phyloP scores from a whole-genome alignment of 2,329 filamentous ascomycete species.

The Aspergillus sp. region DNA sequence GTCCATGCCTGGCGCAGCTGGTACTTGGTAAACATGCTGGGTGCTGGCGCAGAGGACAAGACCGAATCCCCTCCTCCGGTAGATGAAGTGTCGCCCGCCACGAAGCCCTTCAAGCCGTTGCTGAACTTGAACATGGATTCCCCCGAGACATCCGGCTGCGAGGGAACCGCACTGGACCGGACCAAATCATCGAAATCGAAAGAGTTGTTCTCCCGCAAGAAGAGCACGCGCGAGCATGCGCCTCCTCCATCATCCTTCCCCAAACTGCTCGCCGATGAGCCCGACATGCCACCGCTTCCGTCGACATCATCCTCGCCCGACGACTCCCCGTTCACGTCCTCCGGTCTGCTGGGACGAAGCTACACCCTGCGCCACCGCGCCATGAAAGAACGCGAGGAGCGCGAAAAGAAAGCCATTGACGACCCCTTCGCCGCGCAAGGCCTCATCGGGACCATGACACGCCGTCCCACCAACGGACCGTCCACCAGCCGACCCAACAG shows the following conservation, averaged over 20 bases:
- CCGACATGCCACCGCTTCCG: slow-evolving; percentile 18
- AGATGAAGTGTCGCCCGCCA: slow-evolving; percentile 15
- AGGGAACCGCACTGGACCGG: slow-evolving; percentile 27
- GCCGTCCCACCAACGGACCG: slow-evolving; percentile 28
- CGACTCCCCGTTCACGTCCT: slow-evolving; percentile 34
- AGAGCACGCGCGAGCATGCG: slow-evolving; percentile 27
- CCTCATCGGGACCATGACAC: slow-evolving; percentile 53
- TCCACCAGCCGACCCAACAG: slow-evolving; percentile 19
- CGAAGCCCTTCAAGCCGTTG: slow-evolving; percentile 60
- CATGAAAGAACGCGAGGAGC: slow-evolving; percentile 41
- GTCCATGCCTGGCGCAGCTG: slow-evolving; percentile 86
- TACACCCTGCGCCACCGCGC: slow-evolving; percentile 41
- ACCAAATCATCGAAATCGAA: slow-evolving; percentile 15
- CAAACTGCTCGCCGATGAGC: slow-evolving; percentile 27
- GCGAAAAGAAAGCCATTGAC: slow-evolving; percentile 29
- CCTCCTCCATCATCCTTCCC: slow-evolving; percentile 32
- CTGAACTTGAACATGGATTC: slow-evolving; percentile 64
- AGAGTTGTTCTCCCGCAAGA: slow-evolving; percentile 28
- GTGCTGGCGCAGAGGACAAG: slow-evolving; percentile 48
- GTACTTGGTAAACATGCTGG: slow-evolving; percentile 77
- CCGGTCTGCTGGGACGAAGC: slow-evolving; percentile 39
- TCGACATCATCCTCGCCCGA: slow-evolving; percentile 16
- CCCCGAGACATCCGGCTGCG: slow-evolving; percentile 46
- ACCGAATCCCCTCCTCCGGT: slow-evolving; percentile 13
- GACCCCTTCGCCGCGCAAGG: slow-evolving; percentile 52